Base-by-base conservation (phyloP, 208 protist genomes). In the Wallacemonas sp. region DNA sequence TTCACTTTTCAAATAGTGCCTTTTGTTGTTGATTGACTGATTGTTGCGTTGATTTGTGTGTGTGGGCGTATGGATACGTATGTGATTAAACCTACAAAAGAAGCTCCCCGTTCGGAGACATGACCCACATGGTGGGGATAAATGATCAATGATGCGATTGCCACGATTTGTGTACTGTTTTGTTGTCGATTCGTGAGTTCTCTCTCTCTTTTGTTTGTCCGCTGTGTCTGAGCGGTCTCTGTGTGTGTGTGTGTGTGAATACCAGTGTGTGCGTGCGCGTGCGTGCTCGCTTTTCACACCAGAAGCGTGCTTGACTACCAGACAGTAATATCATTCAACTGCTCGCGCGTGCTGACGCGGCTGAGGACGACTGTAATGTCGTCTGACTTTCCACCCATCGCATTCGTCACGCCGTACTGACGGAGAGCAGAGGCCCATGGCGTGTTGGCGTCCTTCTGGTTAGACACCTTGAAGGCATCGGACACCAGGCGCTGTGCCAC, bases 301-400 rank as follows among this genome's bases (percentile, higher is more conserved):
- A 21, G 46, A 22, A 19, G 27, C 17, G 26, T 77, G n/a, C n/a
- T n/a, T n/a, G n/a, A n/a, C n/a, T 75, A 94, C 85, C 86, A 92
- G 9, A 70, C 54, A 24, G 63, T 74, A 59, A 71, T 82, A 34
- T 84, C 70, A 62, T 77, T 87, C 60, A 95, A 67, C 64, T 85
- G 77, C 72, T 92, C 86, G 39, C 93, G 86, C 2, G 82, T 88
- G 64, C 76, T 86, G 27, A 97, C 90, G 33, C 90, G 88, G 61
- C 84, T 86, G 19, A 97, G 72, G 15, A 97, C 66, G 15, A 96
- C 70, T 12, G 93, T 97, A 46, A 97, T 93, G 58, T 97, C 93
- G 45, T 97, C 93, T 47, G 77, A 46, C 81, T 97, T 97, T 19
- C 93, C 93, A 34, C 93, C 93, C 66, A 80, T 84, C 34, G 85